Percentiles rank a stretch among this genome's conserved stretches.
Evolutionary conservation across 139 green algal species (phyloP).

Genomic region (Chlamydomonas eustigma): DNA sequence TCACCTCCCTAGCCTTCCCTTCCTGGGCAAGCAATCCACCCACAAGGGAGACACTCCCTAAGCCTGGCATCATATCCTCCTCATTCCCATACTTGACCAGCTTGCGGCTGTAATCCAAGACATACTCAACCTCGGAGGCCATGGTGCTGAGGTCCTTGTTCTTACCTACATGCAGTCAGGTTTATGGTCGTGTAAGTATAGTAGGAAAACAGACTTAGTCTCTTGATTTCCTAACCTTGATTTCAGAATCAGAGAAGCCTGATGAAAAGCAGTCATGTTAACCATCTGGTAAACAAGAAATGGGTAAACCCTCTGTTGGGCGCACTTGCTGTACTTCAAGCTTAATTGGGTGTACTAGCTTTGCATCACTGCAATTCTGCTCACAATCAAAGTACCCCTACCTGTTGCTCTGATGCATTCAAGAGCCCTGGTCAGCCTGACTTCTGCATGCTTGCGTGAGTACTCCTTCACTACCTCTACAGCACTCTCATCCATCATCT

Average conservation of each 20-base stretch:
- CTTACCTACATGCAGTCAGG: constrained; percentile 6
- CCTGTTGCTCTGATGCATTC: constrained; percentile 59
- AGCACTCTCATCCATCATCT: constrained; percentile 80
- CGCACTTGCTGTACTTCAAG: no score
- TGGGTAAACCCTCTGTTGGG: no score
- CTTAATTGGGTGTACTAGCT: no score
- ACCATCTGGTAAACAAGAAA: no score
- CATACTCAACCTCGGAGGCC: neutral
- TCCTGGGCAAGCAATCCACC: constrained; percentile 54
- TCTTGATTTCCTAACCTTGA: no score
- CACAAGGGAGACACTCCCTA: constrained; percentile 45
- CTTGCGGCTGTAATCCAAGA: constrained; percentile 34
- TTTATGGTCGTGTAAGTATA: no score
- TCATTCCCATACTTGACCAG: constrained; percentile 41
- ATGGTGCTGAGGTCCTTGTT: constrained; percentile 9
- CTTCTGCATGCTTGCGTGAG: constrained; percentile 60
- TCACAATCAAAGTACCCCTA: no score
- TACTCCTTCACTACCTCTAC: constrained; percentile 59
- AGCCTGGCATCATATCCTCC: constrained; percentile 54
- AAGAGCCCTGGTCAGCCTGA: constrained; percentile 57
- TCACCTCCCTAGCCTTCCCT: constrained; percentile 29
- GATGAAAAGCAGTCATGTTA: no score
- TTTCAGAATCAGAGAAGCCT: no score
- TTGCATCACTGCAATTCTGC: no score
- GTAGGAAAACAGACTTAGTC: no score